These are phyloP conservation scores for Leccinellum rugosiceps DNA, from an alignment of 768 basidiomycete genomes.

Conservation along the genomic window DNA sequence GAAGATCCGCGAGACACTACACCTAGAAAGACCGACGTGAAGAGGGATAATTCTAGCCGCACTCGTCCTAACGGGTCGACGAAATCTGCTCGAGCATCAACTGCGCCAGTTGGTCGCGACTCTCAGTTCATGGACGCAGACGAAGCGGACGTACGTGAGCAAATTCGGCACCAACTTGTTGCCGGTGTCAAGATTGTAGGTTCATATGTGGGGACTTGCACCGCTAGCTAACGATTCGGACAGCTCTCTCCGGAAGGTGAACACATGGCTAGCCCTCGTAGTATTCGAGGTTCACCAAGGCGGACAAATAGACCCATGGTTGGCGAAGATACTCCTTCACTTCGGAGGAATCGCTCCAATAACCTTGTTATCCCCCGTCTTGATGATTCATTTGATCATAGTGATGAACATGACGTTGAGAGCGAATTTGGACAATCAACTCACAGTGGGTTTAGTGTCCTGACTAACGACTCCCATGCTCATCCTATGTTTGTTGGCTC, in stretches of 20 bases:
- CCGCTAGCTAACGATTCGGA: constrained; percentile 13
- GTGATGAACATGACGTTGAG: constrained; percentile 49
- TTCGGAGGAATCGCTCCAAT: constrained; percentile 38
- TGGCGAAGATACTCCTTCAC: constrained; percentile 40
- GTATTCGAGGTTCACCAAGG: constrained; percentile 66
- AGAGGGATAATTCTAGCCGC: constrained; percentile 34
- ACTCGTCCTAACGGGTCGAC: constrained; percentile 26
- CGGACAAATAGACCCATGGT: constrained; percentile 39
- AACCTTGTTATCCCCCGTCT: constrained; percentile 41
- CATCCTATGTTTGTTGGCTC: constrained; percentile 51
- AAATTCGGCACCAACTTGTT: constrained; percentile 81
- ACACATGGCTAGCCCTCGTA: constrained; percentile 62
- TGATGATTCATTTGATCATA: constrained; percentile 43
- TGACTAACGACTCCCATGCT: constrained; percentile 51
- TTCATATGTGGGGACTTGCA: constrained; percentile 7
- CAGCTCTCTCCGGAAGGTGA: constrained; percentile 63
- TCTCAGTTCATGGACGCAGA: constrained; percentile 93
- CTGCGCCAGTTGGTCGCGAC: constrained; percentile 48
- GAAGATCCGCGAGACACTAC: constrained; percentile 55
- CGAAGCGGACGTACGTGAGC: constrained; percentile 76
- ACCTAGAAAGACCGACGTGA: constrained; percentile 51
- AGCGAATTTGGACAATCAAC: constrained; percentile 57
- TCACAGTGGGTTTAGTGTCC: constrained; percentile 18
- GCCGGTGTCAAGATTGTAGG: constrained; percentile 71
- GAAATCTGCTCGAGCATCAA: constrained; percentile 38